Evolutionary conservation across 2,329 filamentous ascomycete species (phyloP).

Genomic region (Fusarium tuaranense): DNA sequence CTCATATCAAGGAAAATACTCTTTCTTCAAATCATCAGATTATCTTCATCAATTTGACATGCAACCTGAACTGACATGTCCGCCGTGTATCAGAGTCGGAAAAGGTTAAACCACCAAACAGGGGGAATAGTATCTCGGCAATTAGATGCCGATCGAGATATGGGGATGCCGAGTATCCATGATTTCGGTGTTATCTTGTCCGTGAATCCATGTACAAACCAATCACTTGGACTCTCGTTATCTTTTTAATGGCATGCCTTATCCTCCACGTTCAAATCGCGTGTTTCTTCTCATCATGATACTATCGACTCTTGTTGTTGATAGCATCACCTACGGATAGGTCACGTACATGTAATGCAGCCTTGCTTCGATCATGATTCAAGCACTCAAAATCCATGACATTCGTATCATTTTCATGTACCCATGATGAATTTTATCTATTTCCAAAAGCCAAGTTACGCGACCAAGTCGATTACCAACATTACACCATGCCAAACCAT

Average conservation of each 20-base stretch:
- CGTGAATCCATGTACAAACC: background rate
- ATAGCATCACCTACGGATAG: background rate
- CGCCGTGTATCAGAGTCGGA: background rate
- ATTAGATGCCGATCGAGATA: background rate
- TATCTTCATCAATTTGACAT: too few species aligned
- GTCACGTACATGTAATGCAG: background rate
- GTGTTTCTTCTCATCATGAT: background rate
- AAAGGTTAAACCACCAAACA: background rate
- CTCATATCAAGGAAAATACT: too few species aligned
- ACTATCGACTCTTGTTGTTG: too few species aligned
- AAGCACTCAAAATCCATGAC: too few species aligned
- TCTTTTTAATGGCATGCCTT: background rate
- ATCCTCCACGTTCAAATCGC: background rate
- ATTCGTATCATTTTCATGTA: background rate
- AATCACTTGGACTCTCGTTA: background rate
- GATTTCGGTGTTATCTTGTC: background rate
- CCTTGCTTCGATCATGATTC: too few species aligned
- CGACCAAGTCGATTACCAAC: constrained; percentile 6
- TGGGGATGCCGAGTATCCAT: background rate
- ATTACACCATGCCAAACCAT: constrained; percentile 18
- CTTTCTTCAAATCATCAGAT: background rate
- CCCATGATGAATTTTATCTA: background rate
- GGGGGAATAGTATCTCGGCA: background rate
- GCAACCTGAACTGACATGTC: background rate
- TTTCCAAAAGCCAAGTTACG: background rate